These are phyloP conservation scores for Fraxinus sp. DNA, from an alignment of 305 asterid species.

Conservation along the genomic window DNA sequence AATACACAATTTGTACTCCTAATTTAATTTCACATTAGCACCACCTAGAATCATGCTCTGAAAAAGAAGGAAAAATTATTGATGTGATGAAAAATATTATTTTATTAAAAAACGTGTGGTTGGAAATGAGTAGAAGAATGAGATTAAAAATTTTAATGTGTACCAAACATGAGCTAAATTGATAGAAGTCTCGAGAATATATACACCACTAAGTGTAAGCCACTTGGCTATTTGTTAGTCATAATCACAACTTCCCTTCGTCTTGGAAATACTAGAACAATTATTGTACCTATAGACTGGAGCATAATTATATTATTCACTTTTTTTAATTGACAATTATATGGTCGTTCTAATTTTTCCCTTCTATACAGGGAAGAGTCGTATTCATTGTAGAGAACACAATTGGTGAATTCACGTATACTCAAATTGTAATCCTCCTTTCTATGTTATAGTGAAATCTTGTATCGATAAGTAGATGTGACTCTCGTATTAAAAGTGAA, in stretches of 20 bases:
- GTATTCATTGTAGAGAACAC: neutral
- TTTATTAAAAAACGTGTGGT: no score
- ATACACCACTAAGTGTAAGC: constrained; percentile 19
- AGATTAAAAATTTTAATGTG: no score
- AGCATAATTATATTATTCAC: neutral
- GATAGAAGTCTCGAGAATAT: neutral
- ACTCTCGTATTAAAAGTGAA: neutral
- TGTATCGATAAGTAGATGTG: neutral
- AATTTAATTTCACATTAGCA: no score
- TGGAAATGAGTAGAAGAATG: no score
- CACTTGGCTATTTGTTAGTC: constrained; percentile 10
- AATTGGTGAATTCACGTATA: neutral
- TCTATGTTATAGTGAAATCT: neutral
- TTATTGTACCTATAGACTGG: neutral
- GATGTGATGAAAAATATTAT: no score
- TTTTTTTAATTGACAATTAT: neutral
- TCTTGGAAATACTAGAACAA: neutral
- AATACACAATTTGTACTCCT: no score
- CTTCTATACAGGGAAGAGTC: neutral
- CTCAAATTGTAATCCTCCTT: neutral
- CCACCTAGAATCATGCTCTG: no score
- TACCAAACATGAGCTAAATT: neutral
- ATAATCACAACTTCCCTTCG: neutral
- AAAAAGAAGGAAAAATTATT: no score
- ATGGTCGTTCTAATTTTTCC: neutral